Percentiles rank a stretch among this genome's conserved stretches.
Evolutionary conservation across 2,329 filamentous ascomycete species (phyloP).

Genomic region (Tolypocladium inflatum): DNA sequence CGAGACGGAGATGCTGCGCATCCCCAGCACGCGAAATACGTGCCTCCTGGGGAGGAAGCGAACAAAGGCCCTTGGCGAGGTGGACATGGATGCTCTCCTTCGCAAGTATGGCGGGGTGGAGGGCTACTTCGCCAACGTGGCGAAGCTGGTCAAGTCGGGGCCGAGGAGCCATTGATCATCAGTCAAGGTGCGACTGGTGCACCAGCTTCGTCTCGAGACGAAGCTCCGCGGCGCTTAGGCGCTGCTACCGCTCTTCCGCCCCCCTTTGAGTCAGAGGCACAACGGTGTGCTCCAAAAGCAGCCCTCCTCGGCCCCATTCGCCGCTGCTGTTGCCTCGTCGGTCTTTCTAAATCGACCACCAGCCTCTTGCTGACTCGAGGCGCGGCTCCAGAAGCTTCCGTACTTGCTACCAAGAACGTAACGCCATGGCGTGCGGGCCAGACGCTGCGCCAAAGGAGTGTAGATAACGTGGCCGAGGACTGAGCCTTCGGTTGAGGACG

Average conservation of each 20-base stretch:
- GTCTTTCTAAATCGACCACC: too few relatives aligned
- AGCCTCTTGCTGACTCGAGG: too few relatives aligned
- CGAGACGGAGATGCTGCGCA: slow-evolving; percentile 79
- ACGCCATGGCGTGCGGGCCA: too few relatives aligned
- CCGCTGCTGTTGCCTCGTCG: not conserved
- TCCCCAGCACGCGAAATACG: slow-evolving; percentile 84
- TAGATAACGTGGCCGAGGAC: too few relatives aligned
- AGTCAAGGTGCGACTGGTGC: not conserved
- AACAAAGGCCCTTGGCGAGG: slow-evolving; percentile 13
- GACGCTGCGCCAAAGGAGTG: too few relatives aligned
- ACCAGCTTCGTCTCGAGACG: too few relatives aligned
- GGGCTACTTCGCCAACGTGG: slow-evolving; percentile 50
- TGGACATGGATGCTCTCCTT: slow-evolving; percentile 35
- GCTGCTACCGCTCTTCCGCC: not conserved
- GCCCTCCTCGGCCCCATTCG: too few relatives aligned
- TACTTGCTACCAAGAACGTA: too few relatives aligned
- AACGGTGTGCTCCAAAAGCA: too few relatives aligned
- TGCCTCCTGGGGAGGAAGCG: slow-evolving; percentile 61
- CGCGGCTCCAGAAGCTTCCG: too few relatives aligned
- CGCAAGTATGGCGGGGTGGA: slow-evolving; percentile 43
- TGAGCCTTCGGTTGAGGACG: too few relatives aligned
- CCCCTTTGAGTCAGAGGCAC: too few relatives aligned
- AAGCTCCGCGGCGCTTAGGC: not conserved
- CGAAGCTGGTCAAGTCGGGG: slow-evolving; percentile 45
- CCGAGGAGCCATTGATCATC: slow-evolving; percentile 27